Percentiles rank a stretch among this genome's conserved stretches.
Conservation (phyloP, 164 flowering plant species). For the Kalanchoe fedtschenkoi region DNA sequence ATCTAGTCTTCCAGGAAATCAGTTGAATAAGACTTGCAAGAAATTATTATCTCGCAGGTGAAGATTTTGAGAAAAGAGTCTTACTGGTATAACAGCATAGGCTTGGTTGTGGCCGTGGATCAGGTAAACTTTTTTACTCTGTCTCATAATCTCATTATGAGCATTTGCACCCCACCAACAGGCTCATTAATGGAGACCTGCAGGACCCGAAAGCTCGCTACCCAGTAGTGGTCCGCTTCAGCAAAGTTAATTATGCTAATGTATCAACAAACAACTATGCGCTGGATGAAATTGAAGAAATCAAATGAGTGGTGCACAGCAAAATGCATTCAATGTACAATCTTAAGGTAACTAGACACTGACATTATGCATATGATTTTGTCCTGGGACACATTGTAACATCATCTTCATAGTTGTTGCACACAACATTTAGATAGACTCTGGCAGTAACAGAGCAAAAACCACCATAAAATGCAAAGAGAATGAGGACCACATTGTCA, state of each 20-base stretch:
- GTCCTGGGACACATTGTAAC: no score
- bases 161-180: no score
- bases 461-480: no score
- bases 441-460: no score
- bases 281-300: slow-evolving; percentile 77
- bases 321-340: no score
- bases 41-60: slow-evolving; percentile 32
- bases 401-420: no score
- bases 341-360: no score
- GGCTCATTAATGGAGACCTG: neutral
- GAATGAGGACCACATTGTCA: no score
- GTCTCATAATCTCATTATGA: neutral
- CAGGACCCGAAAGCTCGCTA: slow-evolving; percentile 86
- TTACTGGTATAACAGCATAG: slow-evolving; percentile 82
- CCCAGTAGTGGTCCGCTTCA: slow-evolving; percentile 89
- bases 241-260: slow-evolving; percentile 85
- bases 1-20: neutral
- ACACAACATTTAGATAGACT: no score
- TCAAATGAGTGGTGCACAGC: slow-evolving; percentile 40
- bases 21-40: neutral
- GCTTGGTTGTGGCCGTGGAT: slow-evolving; percentile 91
- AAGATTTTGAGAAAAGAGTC: slow-evolving; percentile 85
- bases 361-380: no score
- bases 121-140: slow-evolving; percentile 40
- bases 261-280: slow-evolving; percentile 94